Base-by-base conservation (phyloP, 768 basidiomycete species). In the Hebeloma cylindrosporum region DNA sequence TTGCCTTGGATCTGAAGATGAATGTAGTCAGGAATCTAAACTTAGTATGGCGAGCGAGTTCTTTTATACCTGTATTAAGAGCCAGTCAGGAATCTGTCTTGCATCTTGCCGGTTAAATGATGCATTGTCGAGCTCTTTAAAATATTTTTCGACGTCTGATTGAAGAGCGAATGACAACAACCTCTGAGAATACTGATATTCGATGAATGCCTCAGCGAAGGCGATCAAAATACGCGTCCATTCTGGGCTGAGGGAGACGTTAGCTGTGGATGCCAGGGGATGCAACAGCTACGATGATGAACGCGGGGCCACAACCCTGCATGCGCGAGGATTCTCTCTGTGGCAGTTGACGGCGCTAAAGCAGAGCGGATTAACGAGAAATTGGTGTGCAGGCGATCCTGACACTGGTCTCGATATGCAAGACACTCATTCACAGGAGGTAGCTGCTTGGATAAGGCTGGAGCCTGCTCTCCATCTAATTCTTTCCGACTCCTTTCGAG, bases 1-100 rank as follows among this genome's bases (percentile, higher is more conserved):
- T 77, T 62, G 5, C 65, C 57, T 45, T 79, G 73, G 1, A 79
- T 64, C 77, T 79, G 20, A 36, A 28, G 41, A 23, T 29, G 22
- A 38, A n/a, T n/a, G n/a, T n/a, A n/a, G n/a, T n/a, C n/a, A n/a
- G n/a, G n/a, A n/a, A n/a, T n/a, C n/a, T n/a, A n/a, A 18, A 34
- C 36, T 37, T 29, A 25, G 36, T 6, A 52, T n/a, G n/a, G n/a
- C n/a, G n/a, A n/a, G n/a, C n/a, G 32, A 41, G 47, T 48, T 37
- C 42, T 22, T 39, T 30, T 25, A 32, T 17, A 74, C 70, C 61
- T 77, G 75, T 8, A 78, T 62, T 9, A 77, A 50, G 0, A 74
- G 50, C 75, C 73, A 78, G 39, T 73, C 73, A 1, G 65, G 60
- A 52, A 69, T 40, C 21, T 42, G 18, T 5, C 18, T n/a, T 20